A percentile compares a stretch with the other conserved stretches of the same genome.
Conservation (phyloP, 1,284 basidiomycete species). For the Fomitiporia mediterranea region DNA sequence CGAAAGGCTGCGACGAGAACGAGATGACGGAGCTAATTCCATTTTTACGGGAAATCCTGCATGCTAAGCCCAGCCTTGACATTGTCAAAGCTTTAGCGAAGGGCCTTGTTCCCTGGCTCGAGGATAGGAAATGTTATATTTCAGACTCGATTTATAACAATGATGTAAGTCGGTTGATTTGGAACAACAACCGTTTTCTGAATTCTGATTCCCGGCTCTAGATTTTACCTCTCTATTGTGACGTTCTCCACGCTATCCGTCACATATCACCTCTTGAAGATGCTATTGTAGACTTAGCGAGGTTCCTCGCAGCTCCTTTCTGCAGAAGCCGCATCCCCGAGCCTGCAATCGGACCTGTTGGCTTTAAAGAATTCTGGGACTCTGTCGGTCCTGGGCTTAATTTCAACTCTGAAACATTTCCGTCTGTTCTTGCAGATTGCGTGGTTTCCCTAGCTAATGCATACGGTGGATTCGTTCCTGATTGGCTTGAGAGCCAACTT, state of each 20-base stretch:
- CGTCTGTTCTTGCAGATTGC: conserved; percentile 4
- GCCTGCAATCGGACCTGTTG: conserved; percentile 10
- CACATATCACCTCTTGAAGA: conserved; percentile 1
- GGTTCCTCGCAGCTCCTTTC: conserved; percentile 9
- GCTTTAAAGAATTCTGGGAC: conserved; percentile 17
- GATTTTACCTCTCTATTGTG: conserved; percentile 14
- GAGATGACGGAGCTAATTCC: conserved; percentile 2
- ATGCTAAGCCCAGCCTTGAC: neutral
- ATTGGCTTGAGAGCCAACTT: conserved; percentile 12
- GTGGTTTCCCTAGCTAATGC: conserved; percentile 7
- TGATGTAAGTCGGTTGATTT: conserved; percentile 11
- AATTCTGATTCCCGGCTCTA: no score
- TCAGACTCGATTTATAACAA: conserved; percentile 9
- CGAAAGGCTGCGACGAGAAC: conserved; percentile 1
- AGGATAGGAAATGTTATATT: conserved; percentile 5
- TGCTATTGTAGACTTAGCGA: conserved; percentile 1
- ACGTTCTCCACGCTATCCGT: neutral
- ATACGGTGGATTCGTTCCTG: conserved; percentile 13
- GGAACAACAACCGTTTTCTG: no score
- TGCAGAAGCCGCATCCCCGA: conserved; percentile 7
- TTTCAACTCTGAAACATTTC: conserved; percentile 7
- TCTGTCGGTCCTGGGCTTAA: conserved; percentile 2
- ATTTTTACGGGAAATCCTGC: neutral
- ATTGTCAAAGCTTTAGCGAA: neutral
- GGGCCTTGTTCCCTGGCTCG: conserved; percentile 15